Percentiles rank a stretch among this genome's conserved stretches.
phyloP scores from a whole-genome alignment of 805 yeast species.

The Candida sakaeoensis region DNA sequence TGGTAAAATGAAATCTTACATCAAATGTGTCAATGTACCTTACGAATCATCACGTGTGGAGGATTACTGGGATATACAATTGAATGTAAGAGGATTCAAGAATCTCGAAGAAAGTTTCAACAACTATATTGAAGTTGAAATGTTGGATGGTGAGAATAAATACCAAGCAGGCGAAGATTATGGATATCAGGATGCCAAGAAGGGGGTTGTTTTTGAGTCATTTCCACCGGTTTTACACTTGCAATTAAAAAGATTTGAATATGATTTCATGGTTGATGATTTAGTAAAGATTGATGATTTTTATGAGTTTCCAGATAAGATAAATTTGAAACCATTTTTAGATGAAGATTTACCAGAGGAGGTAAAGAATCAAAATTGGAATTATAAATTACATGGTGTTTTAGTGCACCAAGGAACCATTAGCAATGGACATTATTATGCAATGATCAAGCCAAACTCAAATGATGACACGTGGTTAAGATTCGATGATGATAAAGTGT shows the following conservation, averaged over 20 bases:
- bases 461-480: slow-evolving; percentile 71
- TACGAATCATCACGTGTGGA: slow-evolving; percentile 89
- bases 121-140: slow-evolving; percentile 84
- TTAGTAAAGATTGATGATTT: slow-evolving; percentile 89
- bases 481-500: slow-evolving; percentile 94
- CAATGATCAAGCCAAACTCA: slow-evolving; percentile 78
- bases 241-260: slow-evolving; percentile 91
- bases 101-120: slow-evolving; percentile 73
- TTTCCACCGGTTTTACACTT: slow-evolving; percentile 92
- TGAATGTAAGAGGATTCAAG: slow-evolving; percentile 82
- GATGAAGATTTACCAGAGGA: slow-evolving; percentile 50
- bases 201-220: slow-evolving; percentile 87
- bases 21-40: slow-evolving; percentile 88
- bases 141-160: slow-evolving; percentile 91
- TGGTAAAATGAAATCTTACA: slow-evolving; percentile 93
- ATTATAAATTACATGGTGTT: slow-evolving; percentile 86
- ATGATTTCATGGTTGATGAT: slow-evolving; percentile 84
- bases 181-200: slow-evolving; percentile 93
- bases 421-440: slow-evolving; percentile 94
- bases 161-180: slow-evolving; percentile 81
- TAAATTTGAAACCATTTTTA: slow-evolving; percentile 76
- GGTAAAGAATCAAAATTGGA: slow-evolving; percentile 56
- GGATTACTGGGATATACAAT: slow-evolving; percentile 97
- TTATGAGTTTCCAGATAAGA: slow-evolving; percentile 79
- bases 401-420: slow-evolving; percentile 95